Percentiles rank a stretch among this genome's conserved stretches.
These are phyloP conservation scores for Vicia faba DNA, from an alignment of 306 rosid genomes.

Conservation along the genomic window DNA sequence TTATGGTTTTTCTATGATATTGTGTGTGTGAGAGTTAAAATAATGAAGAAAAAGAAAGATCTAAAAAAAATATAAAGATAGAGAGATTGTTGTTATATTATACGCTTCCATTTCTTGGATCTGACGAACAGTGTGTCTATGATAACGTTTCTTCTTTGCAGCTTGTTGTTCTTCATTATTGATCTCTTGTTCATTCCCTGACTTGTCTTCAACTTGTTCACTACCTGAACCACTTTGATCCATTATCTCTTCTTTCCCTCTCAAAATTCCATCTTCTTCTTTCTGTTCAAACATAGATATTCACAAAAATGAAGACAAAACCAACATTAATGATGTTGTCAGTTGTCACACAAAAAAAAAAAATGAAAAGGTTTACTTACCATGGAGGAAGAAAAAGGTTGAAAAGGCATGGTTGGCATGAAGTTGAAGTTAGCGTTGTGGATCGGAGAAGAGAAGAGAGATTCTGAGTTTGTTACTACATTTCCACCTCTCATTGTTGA, in stretches of 20 bases:
- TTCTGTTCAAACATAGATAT: slow-evolving; percentile 43
- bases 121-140: slow-evolving; percentile 95
- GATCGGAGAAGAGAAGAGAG: slow-evolving; percentile 72
- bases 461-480: slow-evolving; percentile 72
- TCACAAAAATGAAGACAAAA: not conserved
- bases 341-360: not conserved
- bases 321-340: no score
- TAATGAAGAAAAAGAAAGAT: not conserved
- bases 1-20: not conserved
- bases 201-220: slow-evolving; percentile 74
- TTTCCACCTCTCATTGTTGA: slow-evolving; percentile 77
- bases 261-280: slow-evolving; percentile 63
- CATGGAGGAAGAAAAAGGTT: slow-evolving; percentile 59
- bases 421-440: slow-evolving; percentile 89
- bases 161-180: slow-evolving; percentile 32
- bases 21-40: not conserved
- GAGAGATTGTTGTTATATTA: not conserved
- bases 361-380: not conserved
- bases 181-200: slow-evolving; percentile 70
- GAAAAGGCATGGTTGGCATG: slow-evolving; percentile 73
- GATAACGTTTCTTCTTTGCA: slow-evolving; percentile 84
- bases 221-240: slow-evolving; percentile 81
- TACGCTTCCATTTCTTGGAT: slow-evolving; percentile 99
- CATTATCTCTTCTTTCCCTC: slow-evolving; percentile 76
- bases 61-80: not conserved